These are phyloP conservation scores for Plenodomus tracheiphilus DNA, from an alignment of 2,329 filamentous ascomycete genomes.

Conservation along the genomic window DNA sequence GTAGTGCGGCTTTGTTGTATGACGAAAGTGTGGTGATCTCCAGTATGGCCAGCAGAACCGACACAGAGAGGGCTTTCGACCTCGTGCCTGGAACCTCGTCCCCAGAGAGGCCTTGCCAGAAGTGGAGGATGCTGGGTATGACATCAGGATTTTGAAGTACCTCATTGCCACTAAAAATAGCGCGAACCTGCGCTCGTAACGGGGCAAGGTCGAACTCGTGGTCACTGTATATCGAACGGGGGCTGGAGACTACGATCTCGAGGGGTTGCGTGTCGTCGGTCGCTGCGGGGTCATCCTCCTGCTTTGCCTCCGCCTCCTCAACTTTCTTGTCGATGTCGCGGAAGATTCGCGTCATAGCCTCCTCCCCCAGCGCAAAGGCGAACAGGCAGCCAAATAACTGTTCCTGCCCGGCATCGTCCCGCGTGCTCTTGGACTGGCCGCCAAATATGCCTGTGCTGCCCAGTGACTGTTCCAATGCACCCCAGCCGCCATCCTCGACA, in stretches of 20 bases:
- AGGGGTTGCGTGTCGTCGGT: constrained; percentile 11
- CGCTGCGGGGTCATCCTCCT: constrained; percentile 4
- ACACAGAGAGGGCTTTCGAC: constrained; percentile 41
- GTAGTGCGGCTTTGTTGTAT: constrained; percentile 44
- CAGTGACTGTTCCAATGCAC: constrained; percentile 72
- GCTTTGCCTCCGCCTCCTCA: constrained; percentile 17
- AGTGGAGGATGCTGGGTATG: constrained; percentile 44
- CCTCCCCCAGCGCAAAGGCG: constrained; percentile 78
- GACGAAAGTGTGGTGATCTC: constrained; percentile 40
- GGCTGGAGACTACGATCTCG: constrained; percentile 32
- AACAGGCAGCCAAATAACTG: constrained; percentile 83
- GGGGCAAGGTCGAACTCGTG: constrained; percentile 30
- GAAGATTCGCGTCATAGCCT: constrained; percentile 72
- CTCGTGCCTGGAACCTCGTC: constrained; percentile 34
- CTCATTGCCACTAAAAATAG: constrained; percentile 46
- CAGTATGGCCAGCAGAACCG: constrained; percentile 41
- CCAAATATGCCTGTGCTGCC: constrained; percentile 62
- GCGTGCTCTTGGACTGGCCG: constrained; percentile 34
- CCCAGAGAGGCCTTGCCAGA: constrained; percentile 43
- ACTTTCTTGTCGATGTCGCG: constrained; percentile 41
- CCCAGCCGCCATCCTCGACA: constrained; percentile 78
- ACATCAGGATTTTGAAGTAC: constrained; percentile 47
- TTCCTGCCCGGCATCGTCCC: constrained; percentile 54
- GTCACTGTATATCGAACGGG: constrained; percentile 31
- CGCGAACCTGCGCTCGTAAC: constrained; percentile 35